A percentile compares a stretch with the other conserved stretches of the same genome.
Conservation (phyloP, 805 yeast genomes). For the Zygoascus bituminiphila region DNA sequence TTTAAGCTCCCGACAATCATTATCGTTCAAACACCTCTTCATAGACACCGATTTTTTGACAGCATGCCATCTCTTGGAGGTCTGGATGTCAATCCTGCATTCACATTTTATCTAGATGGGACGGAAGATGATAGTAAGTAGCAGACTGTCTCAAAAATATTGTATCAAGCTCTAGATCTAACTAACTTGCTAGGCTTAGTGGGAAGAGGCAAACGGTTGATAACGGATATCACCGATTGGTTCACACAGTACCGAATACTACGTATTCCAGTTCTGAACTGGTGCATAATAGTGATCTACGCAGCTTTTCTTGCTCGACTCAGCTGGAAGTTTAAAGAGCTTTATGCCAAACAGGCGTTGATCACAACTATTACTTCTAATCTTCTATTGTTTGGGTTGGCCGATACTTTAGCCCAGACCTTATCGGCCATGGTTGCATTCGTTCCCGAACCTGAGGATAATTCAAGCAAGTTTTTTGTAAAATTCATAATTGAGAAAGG, state of each 20-base stretch:
- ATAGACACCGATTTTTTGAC: background rate
- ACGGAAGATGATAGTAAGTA: background rate
- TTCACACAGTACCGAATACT: slow-evolving; percentile 21
- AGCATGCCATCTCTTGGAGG: background rate
- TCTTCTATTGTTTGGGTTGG: slow-evolving; percentile 74
- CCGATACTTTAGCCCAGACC: slow-evolving; percentile 84
- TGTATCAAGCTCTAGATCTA: background rate
- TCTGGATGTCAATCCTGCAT: slow-evolving; percentile 1
- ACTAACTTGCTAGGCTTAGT: background rate
- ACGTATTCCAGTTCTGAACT: slow-evolving; percentile 29
- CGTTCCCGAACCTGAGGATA: slow-evolving; percentile 15
- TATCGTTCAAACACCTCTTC: too few relatives aligned
- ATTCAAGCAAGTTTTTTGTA: slow-evolving; percentile 13
- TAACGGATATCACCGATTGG: slow-evolving; percentile 17
- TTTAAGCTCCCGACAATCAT: background rate
- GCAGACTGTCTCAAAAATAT: too few relatives aligned
- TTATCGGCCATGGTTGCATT: slow-evolving; percentile 35
- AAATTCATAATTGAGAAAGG: slow-evolving; percentile 28
- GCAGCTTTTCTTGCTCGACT: slow-evolving; percentile 27
- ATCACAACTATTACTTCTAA: slow-evolving; percentile 78
- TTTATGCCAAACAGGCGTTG: slow-evolving; percentile 55
- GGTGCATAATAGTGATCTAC: slow-evolving; percentile 28
- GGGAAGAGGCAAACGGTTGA: slow-evolving; percentile 1
- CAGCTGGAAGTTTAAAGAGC: slow-evolving; percentile 23
- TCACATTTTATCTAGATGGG: slow-evolving; percentile 1